Conservation (phyloP, 805 yeast species). For the Candida ficus region DNA sequence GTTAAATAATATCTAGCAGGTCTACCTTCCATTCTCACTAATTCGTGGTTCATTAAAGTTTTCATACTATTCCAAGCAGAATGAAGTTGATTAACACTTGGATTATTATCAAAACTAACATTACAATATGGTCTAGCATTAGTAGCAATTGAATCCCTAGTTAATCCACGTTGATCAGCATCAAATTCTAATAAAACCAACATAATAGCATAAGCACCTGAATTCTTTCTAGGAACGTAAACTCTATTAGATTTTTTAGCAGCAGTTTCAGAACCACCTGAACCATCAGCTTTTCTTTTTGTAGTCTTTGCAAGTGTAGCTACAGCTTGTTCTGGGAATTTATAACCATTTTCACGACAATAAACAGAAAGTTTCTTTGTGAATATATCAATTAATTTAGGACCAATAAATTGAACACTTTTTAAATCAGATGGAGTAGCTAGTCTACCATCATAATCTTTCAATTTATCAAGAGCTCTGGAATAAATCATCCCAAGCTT, state of each 20-base stretch:
- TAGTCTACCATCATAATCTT: slow-evolving; percentile 39
- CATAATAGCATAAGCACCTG: slow-evolving; percentile 84
- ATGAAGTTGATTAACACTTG: slow-evolving; percentile 56
- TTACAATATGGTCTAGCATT: slow-evolving; percentile 53
- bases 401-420: slow-evolving; percentile 66
- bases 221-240: slow-evolving; percentile 68
- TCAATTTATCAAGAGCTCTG: slow-evolving; percentile 51
- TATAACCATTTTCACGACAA: slow-evolving; percentile 50
- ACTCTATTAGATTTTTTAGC: slow-evolving; percentile 25
- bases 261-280: slow-evolving; percentile 8
- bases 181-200: slow-evolving; percentile 51
- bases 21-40: slow-evolving; percentile 51
- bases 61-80: slow-evolving; percentile 75
- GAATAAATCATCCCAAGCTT: slow-evolving; percentile 48
- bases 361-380: slow-evolving; percentile 41
- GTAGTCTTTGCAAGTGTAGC: background rate
- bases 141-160: slow-evolving; percentile 52
- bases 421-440: slow-evolving; percentile 52
- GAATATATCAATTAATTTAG: slow-evolving; percentile 52
- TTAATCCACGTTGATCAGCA: slow-evolving; percentile 46
- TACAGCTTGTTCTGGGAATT: slow-evolving; percentile 34
- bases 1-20: slow-evolving; percentile 62
- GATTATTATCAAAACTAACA: slow-evolving; percentile 52
- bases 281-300: slow-evolving; percentile 1
- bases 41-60: slow-evolving; percentile 53